Percentiles rank a stretch among this genome's conserved stretches.
Evolutionary conservation across 208 protist genomes (phyloP).

Genomic region (Acanthamoeba healyi): DNA sequence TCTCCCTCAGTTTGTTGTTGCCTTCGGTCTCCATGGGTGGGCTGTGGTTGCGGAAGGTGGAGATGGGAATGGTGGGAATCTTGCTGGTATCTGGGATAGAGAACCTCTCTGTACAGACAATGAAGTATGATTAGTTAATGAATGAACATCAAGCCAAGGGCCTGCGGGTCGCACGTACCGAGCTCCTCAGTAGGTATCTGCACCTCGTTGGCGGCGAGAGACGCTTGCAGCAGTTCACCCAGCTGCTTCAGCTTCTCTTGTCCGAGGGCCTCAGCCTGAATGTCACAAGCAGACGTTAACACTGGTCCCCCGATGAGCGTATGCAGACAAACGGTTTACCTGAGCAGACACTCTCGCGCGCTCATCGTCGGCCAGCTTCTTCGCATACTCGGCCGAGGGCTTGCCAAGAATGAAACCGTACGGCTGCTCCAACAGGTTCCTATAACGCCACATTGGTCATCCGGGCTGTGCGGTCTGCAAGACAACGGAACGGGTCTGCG

Average conservation of each 20-base stretch:
- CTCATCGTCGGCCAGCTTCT: conserved; percentile 49
- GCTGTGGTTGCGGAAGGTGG: conserved; percentile 60
- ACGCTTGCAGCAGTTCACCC: background rate
- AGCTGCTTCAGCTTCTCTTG: conserved; percentile 64
- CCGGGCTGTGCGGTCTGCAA: too few relatives aligned
- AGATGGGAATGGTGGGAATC: conserved; percentile 76
- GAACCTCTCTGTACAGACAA: conserved; percentile 54
- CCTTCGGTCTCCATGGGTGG: conserved; percentile 28
- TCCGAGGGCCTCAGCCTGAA: conserved; percentile 56
- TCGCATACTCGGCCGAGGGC: conserved; percentile 66
- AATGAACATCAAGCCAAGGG: too few relatives aligned
- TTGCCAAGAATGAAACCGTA: conserved; percentile 3
- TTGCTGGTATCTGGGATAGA: conserved; percentile 66
- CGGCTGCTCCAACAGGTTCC: conserved; percentile 69
- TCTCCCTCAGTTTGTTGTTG: conserved; percentile 15
- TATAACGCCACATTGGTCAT: background rate
- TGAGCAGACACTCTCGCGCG: conserved; percentile 49
- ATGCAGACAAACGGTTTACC: background rate
- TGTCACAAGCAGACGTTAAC: background rate
- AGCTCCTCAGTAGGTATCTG: conserved; percentile 33
- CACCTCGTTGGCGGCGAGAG: conserved; percentile 68
- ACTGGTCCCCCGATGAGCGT: background rate
- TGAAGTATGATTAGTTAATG: too few relatives aligned
- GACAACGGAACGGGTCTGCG: too few relatives aligned
- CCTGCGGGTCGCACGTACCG: too few relatives aligned